Evolutionary conservation across 2,329 filamentous ascomycete genomes (phyloP).

Genomic region (Colletotrichum sp.): DNA sequence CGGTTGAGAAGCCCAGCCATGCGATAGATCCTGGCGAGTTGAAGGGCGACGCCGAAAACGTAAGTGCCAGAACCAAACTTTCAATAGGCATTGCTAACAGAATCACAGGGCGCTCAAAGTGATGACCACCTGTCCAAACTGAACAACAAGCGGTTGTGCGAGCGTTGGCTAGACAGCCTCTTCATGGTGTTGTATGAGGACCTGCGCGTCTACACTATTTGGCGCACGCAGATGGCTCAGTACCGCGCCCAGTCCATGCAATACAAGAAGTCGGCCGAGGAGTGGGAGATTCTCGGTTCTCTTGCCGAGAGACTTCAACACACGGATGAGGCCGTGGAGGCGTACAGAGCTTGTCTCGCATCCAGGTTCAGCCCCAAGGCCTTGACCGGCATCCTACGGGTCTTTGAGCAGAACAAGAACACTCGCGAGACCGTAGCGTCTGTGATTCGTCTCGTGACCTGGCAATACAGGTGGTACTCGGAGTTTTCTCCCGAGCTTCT

Average conservation of each 20-base stretch:
- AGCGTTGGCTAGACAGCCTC: slow-evolving; percentile 96
- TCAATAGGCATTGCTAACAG: slow-evolving; percentile 21
- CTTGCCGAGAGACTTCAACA: slow-evolving; percentile 94
- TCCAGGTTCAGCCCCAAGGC: slow-evolving; percentile 94
- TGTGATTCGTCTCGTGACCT: slow-evolving; percentile 91
- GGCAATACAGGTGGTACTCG: slow-evolving; percentile 99
- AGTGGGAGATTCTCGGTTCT: slow-evolving; percentile 97
- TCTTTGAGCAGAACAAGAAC: slow-evolving; percentile 79
- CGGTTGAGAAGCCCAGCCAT: slow-evolving; percentile 79
- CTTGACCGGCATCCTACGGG: slow-evolving; percentile 80
- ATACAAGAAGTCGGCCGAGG: slow-evolving; percentile 95
- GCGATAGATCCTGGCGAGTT: slow-evolving; percentile 79
- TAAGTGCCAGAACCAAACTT: slow-evolving; percentile 38
- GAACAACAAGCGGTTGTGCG: slow-evolving; percentile 95
- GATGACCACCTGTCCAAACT: slow-evolving; percentile 85
- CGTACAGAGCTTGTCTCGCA: slow-evolving; percentile 85
- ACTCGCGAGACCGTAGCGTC: slow-evolving; percentile 82
- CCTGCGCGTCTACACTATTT: slow-evolving; percentile 97
- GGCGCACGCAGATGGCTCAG: slow-evolving; percentile 97
- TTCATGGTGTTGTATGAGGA: slow-evolving; percentile 99
- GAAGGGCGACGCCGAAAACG: slow-evolving; percentile 77
- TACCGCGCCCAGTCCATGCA: slow-evolving; percentile 91
- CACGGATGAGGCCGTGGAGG: slow-evolving; percentile 88
- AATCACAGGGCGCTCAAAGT: slow-evolving; percentile 60
- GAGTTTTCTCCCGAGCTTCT: slow-evolving; percentile 96